Conservation (phyloP, 805 yeast genomes). For the Myxozyma nipponensis region DNA sequence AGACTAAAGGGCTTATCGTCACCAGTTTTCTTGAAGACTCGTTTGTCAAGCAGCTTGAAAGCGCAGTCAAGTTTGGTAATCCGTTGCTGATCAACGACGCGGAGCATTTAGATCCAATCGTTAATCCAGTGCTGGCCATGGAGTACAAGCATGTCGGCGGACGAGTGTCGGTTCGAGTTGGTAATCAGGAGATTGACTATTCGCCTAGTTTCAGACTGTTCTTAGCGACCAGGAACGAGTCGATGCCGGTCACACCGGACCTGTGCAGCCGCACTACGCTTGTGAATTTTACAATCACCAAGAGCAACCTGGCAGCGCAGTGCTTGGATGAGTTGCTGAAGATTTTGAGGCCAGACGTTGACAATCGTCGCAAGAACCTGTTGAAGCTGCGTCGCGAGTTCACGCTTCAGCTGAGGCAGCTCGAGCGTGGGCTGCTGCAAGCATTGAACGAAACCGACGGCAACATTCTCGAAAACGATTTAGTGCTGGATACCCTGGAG, state of each 20-base stretch:
- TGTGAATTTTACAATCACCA: constrained; percentile 71
- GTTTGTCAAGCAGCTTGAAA: constrained; percentile 66
- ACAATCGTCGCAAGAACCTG: constrained; percentile 52
- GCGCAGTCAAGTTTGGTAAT: constrained; percentile 81
- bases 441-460: constrained; percentile 57
- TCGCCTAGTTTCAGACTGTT: constrained; percentile 59
- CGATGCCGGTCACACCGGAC: constrained; percentile 51
- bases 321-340: constrained; percentile 55
- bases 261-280: constrained; percentile 59
- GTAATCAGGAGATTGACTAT: constrained; percentile 61
- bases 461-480: constrained; percentile 64
- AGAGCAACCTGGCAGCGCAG: constrained; percentile 59
- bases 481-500: constrained; percentile 57
- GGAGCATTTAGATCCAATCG: constrained; percentile 72
- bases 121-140: constrained; percentile 56
- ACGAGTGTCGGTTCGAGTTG: constrained; percentile 56
- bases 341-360: constrained; percentile 63
- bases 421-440: constrained; percentile 58
- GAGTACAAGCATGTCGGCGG: constrained; percentile 70
- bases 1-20: constrained; percentile 35
- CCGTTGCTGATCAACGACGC: constrained; percentile 69
- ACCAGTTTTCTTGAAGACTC: constrained; percentile 72
- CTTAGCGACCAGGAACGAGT: constrained; percentile 52
- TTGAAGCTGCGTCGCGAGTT: constrained; percentile 57
- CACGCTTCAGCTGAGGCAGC: constrained; percentile 46